Percentiles rank a stretch among this genome's conserved stretches.
phyloP scores from a whole-genome alignment of 2,329 filamentous ascomycete species.

The Salinomyces thailandicus region DNA sequence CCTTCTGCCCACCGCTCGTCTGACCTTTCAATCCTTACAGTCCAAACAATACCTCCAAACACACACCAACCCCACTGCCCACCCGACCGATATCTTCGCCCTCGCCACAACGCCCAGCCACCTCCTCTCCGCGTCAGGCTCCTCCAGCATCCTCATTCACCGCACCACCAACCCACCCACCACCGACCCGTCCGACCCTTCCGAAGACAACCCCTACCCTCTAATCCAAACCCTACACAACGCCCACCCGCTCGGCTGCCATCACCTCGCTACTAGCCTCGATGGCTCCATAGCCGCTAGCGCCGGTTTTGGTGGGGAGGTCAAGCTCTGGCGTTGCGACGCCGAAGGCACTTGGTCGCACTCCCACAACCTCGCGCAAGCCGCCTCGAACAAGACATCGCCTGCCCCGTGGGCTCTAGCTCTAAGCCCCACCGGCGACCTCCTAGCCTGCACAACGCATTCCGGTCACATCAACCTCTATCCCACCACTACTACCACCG shows the following conservation, averaged over 20 bases:
- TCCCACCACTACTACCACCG: constrained; percentile 42
- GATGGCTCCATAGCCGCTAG: constrained; percentile 66
- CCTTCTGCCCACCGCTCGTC: neutral
- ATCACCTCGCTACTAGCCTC: constrained; percentile 66
- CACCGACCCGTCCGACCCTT: constrained; percentile 23
- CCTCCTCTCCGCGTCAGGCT: constrained; percentile 75
- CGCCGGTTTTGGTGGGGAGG: constrained; percentile 79
- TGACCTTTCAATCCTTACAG: no score
- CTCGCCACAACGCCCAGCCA: constrained; percentile 29
- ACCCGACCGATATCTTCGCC: constrained; percentile 27
- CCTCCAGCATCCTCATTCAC: constrained; percentile 71
- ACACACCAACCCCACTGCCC: constrained; percentile 68
- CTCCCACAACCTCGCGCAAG: constrained; percentile 27
- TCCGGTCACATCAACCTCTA: constrained; percentile 85
- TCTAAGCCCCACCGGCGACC: constrained; percentile 72
- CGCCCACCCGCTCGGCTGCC: constrained; percentile 80
- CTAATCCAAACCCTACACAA: constrained; percentile 67
- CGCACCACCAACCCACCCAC: constrained; percentile 44
- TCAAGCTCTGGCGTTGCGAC: constrained; percentile 66
- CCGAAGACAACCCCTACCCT: constrained; percentile 52
- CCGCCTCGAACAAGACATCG: constrained; percentile 45
- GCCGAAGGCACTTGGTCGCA: constrained; percentile 43
- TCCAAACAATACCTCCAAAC: constrained; percentile 97
- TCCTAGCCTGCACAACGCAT: constrained; percentile 75
- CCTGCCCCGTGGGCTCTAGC: constrained; percentile 81